Evolutionary conservation across 805 yeast genomes (phyloP).

Genomic region (Grigorovia transvaalensis): DNA sequence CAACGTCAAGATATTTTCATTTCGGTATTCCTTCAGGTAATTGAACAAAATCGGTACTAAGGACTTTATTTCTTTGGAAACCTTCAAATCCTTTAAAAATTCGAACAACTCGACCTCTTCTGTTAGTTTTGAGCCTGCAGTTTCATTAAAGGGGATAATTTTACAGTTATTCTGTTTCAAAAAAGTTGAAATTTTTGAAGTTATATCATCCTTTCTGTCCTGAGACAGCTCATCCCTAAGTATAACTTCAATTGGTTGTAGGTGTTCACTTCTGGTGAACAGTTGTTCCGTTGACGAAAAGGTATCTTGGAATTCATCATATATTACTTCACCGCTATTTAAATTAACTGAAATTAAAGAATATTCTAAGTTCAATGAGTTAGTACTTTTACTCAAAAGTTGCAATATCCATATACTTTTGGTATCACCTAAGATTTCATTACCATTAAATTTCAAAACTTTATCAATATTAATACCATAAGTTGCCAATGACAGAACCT

Average conservation of each 20-base stretch:
- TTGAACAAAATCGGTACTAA: conserved; percentile 35
- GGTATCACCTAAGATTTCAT: conserved; percentile 17
- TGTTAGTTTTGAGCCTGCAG: background rate
- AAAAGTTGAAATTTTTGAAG: background rate
- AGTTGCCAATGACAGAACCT: conserved; percentile 75
- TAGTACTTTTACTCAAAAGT: conserved; percentile 8
- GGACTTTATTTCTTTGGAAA: conserved; percentile 16
- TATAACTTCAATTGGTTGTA: conserved; percentile 70
- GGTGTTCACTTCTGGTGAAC: conserved; percentile 62
- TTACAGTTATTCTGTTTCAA: conserved; percentile 1
- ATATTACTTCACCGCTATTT: conserved; percentile 70
- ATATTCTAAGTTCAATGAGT: conserved; percentile 15
- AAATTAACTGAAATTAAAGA: conserved; percentile 41
- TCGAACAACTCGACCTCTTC: conserved; percentile 8
- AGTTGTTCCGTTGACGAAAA: conserved; percentile 42
- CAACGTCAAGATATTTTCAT: conserved; percentile 46
- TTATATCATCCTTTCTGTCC: background rate
- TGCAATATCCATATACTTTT: conserved; percentile 23
- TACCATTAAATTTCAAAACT: conserved; percentile 42
- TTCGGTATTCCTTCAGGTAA: conserved; percentile 54
- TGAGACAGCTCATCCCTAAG: conserved; percentile 3
- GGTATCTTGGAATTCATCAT: conserved; percentile 60
- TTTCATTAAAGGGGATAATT: conserved; percentile 1
- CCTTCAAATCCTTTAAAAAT: conserved; percentile 18
- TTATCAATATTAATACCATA: conserved; percentile 33